These are phyloP conservation scores for Raffaelea ambrosiae DNA, from an alignment of 2,329 filamentous ascomycete genomes.

Conservation along the genomic window DNA sequence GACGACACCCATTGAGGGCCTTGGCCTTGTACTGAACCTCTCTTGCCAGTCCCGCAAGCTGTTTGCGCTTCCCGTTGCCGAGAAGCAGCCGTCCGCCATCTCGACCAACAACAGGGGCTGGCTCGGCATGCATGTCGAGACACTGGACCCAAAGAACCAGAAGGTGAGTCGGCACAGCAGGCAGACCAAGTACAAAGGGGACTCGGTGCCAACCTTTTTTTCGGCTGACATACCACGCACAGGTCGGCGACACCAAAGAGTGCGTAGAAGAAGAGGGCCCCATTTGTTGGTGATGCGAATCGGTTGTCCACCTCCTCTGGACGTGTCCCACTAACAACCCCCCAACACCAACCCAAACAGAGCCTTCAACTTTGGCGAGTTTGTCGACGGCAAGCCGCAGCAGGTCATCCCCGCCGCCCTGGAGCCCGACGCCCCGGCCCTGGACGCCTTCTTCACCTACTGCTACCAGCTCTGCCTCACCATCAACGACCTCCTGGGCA, in stretches of 20 bases:
- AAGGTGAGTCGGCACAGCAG: conserved; percentile 37
- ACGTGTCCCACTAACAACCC: background rate
- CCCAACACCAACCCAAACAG: conserved; percentile 30
- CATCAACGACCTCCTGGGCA: conserved; percentile 68
- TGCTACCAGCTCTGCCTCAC: conserved; percentile 67
- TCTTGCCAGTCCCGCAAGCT: conserved; percentile 55
- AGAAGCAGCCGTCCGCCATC: conserved; percentile 70
- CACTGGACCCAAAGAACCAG: conserved; percentile 75
- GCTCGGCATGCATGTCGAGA: conserved; percentile 82
- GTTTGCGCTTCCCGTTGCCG: conserved; percentile 60
- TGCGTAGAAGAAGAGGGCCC: no score
- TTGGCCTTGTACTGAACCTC: background rate
- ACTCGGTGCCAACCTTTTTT: background rate
- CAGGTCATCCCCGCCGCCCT: conserved; percentile 69
- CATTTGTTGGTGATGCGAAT: no score
- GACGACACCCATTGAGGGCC: no score
- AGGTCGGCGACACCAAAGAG: conserved; percentile 87
- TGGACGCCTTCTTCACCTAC: conserved; percentile 57
- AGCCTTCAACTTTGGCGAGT: conserved; percentile 87
- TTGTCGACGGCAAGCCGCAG: conserved; percentile 56
- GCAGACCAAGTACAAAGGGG: background rate
- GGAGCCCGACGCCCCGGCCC: conserved; percentile 45
- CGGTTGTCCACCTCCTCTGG: no score
- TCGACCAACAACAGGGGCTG: conserved; percentile 78
- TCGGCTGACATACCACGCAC: background rate